Conservation (phyloP, 2,329 filamentous ascomycete genomes). For the Fusarium decemcellulare region DNA sequence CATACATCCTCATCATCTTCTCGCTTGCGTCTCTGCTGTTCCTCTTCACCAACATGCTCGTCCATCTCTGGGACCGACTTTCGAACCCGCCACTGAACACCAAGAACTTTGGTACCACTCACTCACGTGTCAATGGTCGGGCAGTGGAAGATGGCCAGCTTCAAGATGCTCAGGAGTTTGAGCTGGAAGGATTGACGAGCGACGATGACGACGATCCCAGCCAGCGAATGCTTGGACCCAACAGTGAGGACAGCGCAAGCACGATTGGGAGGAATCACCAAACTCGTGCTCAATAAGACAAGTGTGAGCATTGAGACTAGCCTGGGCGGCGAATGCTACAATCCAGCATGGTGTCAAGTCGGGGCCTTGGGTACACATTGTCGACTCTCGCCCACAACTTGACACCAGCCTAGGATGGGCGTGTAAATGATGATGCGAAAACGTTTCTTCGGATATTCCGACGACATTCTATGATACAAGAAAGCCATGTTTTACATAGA, state of each 20-base stretch:
- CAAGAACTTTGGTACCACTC: conserved; percentile 57
- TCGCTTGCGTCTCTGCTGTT: conserved; percentile 92
- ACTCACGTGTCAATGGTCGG: conserved; percentile 50
- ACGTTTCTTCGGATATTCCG: background rate
- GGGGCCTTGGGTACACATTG: background rate
- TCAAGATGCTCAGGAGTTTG: conserved; percentile 91
- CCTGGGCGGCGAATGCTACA: background rate
- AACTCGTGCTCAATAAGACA: conserved; percentile 11
- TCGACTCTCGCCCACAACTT: background rate
- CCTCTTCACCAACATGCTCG: conserved; percentile 89
- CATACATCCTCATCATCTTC: conserved; percentile 93
- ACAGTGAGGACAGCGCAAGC: conserved; percentile 44
- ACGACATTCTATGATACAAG: background rate
- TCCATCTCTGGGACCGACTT: conserved; percentile 83
- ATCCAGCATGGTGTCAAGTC: background rate
- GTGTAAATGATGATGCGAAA: conserved; percentile 2
- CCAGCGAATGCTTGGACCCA: conserved; percentile 50
- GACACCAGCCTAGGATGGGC: background rate
- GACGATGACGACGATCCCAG: conserved; percentile 82
- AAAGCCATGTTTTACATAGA: conserved; percentile 3
- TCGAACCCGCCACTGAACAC: conserved; percentile 53
- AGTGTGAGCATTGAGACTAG: no score
- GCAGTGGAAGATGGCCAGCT: conserved; percentile 69
- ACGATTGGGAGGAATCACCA: conserved; percentile 53
- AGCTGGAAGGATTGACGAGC: conserved; percentile 90